Conservation (phyloP, 768 basidiomycete genomes). For the Phylloporus arenicola region DNA sequence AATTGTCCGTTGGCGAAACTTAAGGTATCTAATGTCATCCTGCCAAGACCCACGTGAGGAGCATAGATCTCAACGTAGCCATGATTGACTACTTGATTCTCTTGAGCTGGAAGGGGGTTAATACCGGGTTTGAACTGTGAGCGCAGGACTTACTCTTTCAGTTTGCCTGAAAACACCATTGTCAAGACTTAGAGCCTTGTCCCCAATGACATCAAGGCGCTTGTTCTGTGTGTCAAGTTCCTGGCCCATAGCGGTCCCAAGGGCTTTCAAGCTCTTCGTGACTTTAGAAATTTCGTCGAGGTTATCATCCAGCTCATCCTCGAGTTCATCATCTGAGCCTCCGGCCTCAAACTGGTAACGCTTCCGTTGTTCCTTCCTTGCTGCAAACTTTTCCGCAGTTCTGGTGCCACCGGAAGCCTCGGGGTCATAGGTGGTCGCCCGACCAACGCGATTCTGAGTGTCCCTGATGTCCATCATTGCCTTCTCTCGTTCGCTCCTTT, state of each 20-base stretch:
- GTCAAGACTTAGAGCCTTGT: constrained; percentile 75
- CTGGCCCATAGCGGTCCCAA: constrained; percentile 78
- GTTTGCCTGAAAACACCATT: constrained; percentile 76
- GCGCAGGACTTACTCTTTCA: constrained; percentile 52
- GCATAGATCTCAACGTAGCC: background rate
- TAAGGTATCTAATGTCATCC: constrained; percentile 19
- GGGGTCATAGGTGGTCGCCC: constrained; percentile 58
- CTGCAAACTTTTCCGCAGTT: constrained; percentile 47
- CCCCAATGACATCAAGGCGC: constrained; percentile 69
- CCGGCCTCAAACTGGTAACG: constrained; percentile 90
- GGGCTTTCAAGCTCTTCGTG: constrained; percentile 69
- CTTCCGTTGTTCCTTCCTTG: constrained; percentile 64
- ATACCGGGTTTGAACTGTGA: constrained; percentile 15
- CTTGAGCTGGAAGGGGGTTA: constrained; percentile 44
- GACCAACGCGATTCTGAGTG: constrained; percentile 79
- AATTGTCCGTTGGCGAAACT: background rate
- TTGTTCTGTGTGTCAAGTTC: constrained; percentile 86
- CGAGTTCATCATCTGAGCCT: constrained; percentile 87
- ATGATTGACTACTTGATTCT: constrained; percentile 43
- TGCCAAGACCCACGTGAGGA: background rate
- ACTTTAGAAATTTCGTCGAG: constrained; percentile 79
- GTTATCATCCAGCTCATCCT: constrained; percentile 92
- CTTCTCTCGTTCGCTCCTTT: constrained; percentile 77
- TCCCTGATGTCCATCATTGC: constrained; percentile 83
- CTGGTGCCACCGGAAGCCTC: constrained; percentile 30